These are phyloP conservation scores for Lactarius deliciosus DNA, from an alignment of 768 basidiomycete genomes.

Conservation along the genomic window DNA sequence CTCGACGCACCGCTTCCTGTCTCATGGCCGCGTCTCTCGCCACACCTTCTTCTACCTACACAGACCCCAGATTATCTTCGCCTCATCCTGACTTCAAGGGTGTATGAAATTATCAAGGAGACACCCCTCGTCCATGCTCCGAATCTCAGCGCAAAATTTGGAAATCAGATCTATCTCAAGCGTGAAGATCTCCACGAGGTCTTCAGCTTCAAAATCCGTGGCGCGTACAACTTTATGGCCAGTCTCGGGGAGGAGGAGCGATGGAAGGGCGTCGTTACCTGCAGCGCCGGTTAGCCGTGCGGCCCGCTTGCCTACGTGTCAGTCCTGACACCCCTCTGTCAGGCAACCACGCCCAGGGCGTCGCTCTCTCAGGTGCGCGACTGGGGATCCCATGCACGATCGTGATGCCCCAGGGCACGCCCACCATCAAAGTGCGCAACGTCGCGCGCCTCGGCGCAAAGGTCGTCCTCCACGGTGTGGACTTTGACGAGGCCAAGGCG, in stretches of 20 bases:
- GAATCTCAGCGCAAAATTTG: conserved; percentile 83
- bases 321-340: conserved; percentile 23
- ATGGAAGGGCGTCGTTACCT: conserved; percentile 97
- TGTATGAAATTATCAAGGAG: conserved; percentile 85
- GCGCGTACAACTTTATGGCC: conserved; percentile 99
- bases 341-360: conserved; percentile 99
- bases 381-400: conserved; percentile 96
- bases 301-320: conserved; percentile 9
- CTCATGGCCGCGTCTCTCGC: conserved; percentile 62
- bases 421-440: conserved; percentile 93
- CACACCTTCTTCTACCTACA: conserved; percentile 61
- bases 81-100: conserved; percentile 84
- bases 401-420: conserved; percentile 95
- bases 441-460: conserved; percentile 95
- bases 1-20: conserved; percentile 71
- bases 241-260: conserved; percentile 81
- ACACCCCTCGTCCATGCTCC: conserved; percentile 88
- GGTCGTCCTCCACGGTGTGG: conserved; percentile 85
- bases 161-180: conserved; percentile 94
- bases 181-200: conserved; percentile 97
- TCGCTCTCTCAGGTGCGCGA: conserved; percentile 88
- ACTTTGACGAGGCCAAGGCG: conserved; percentile 95
- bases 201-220: conserved; percentile 98
- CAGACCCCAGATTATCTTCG: conserved; percentile 84
- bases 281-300: conserved; percentile 83